phyloP scores from a whole-genome alignment of 768 basidiomycete genomes.

The Cyathus striatus region DNA sequence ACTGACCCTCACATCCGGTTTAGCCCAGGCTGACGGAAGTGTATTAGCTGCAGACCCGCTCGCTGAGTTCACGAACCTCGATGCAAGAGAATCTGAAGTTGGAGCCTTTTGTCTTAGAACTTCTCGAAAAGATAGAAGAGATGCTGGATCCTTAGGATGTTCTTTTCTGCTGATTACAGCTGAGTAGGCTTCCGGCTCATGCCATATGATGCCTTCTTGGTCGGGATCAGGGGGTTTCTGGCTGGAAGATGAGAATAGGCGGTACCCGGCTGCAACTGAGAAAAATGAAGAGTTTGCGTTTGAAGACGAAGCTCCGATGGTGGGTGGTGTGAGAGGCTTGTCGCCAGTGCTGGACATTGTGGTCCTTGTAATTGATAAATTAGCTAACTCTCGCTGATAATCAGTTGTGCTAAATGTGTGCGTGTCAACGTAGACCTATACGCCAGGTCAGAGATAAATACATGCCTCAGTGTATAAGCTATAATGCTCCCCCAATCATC shows the following conservation, averaged over 20 bases:
- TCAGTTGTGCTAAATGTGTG: slow-evolving; percentile 48
- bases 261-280: slow-evolving; percentile 40
- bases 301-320: slow-evolving; percentile 16
- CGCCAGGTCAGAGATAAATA: slow-evolving; percentile 3
- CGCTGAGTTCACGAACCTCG: slow-evolving; percentile 13
- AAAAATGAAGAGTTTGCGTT: slow-evolving; percentile 42
- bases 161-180: slow-evolving; percentile 60
- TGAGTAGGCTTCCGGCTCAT: slow-evolving; percentile 56
- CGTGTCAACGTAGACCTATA: slow-evolving; percentile 3
- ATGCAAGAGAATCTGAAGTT: slow-evolving; percentile 19
- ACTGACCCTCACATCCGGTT: slow-evolving; percentile 53
- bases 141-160: slow-evolving; percentile 54
- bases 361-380: slow-evolving; percentile 26
- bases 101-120: slow-evolving; percentile 54
- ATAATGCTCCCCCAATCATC: slow-evolving; percentile 78
- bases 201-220: slow-evolving; percentile 50
- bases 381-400: slow-evolving; percentile 45
- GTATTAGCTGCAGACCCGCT: slow-evolving; percentile 7
- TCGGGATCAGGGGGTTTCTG: slow-evolving; percentile 53
- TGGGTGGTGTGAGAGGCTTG: slow-evolving; percentile 9
- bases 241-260: slow-evolving; percentile 38
- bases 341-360: slow-evolving; percentile 12
- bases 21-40: slow-evolving; percentile 46
- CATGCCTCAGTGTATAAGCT: slow-evolving; percentile 67
- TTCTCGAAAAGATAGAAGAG: slow-evolving; percentile 53